Evolutionary conservation across 2,329 filamentous ascomycete genomes (phyloP).

Genomic region (Zymoseptoria crescenta): DNA sequence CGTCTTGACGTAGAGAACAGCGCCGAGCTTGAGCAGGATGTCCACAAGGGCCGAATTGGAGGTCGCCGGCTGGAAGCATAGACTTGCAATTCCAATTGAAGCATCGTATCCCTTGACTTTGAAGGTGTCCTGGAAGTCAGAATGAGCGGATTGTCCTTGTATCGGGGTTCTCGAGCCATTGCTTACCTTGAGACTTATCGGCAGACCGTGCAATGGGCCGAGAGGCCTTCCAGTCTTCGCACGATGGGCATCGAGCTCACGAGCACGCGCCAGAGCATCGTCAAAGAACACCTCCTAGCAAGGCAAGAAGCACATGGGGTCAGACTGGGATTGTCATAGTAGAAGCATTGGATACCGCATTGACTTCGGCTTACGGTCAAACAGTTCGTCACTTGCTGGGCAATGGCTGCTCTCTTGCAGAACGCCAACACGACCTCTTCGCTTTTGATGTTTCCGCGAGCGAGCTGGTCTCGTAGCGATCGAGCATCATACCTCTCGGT

Average conservation of each 20-base stretch:
- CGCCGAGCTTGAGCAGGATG: constrained; percentile 36
- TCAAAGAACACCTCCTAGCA: constrained; percentile 35
- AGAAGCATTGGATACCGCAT: not conserved
- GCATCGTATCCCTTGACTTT: constrained; percentile 51
- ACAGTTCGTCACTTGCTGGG: constrained; percentile 41
- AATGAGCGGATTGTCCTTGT: not conserved
- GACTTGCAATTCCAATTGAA: constrained; percentile 49
- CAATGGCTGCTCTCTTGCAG: constrained; percentile 41
- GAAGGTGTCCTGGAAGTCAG: constrained; percentile 32
- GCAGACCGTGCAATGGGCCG: constrained; percentile 41
- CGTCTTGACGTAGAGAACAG: constrained; percentile 47
- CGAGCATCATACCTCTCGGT: constrained; percentile 48
- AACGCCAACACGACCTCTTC: constrained; percentile 32
- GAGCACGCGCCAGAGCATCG: constrained; percentile 26
- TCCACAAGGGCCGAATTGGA: constrained; percentile 36
- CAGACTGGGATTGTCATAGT: not conserved
- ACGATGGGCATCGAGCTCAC: constrained; percentile 19
- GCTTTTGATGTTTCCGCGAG: constrained; percentile 16
- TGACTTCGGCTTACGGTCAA: constrained; percentile 33
- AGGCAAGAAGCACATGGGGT: not conserved
- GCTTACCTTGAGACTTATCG: constrained; percentile 53
- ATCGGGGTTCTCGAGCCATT: not conserved
- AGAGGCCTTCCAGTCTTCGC: constrained; percentile 13
- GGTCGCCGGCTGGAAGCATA: constrained; percentile 44
- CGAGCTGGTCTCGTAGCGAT: constrained; percentile 31